These are phyloP conservation scores for Pezicula carpinea DNA, from an alignment of 2,329 filamentous ascomycete genomes.

Conservation along the genomic window DNA sequence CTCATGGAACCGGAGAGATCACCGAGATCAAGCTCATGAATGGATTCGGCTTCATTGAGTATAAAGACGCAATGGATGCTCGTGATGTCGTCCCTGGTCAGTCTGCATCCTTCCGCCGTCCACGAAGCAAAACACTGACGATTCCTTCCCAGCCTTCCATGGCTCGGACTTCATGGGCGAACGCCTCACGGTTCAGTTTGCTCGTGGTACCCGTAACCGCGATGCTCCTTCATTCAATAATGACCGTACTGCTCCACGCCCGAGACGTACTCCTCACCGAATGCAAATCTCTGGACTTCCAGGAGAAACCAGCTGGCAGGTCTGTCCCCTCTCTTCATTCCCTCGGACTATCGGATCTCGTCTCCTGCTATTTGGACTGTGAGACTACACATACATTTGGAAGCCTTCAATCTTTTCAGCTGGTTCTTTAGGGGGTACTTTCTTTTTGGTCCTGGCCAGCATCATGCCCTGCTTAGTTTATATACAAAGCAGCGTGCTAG, in stretches of 20 bases:
- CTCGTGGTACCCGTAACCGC: slow-evolving; percentile 74
- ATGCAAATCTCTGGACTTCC: slow-evolving; percentile 98
- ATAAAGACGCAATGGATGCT: slow-evolving; percentile 97
- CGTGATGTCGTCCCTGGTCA: slow-evolving; percentile 97
- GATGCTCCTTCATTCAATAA: slow-evolving; percentile 52
- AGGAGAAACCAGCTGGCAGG: slow-evolving; percentile 99
- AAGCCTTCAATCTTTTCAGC: slow-evolving; percentile 25
- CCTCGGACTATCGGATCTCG: slow-evolving; percentile 35
- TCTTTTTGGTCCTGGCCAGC: slow-evolving; percentile 25
- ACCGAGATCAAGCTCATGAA: slow-evolving; percentile 99
- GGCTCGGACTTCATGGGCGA: slow-evolving; percentile 98
- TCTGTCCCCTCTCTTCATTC: slow-evolving; percentile 71
- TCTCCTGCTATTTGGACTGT: slow-evolving; percentile 31
- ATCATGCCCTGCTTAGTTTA: slow-evolving; percentile 22
- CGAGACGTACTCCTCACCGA: slow-evolving; percentile 88
- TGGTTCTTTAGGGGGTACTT: slow-evolving; percentile 16
- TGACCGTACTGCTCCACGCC: slow-evolving; percentile 69
- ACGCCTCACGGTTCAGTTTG: slow-evolving; percentile 96
- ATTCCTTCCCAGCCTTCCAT: slow-evolving; percentile 53
- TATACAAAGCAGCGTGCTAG: slow-evolving; percentile 25
- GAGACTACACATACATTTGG: slow-evolving; percentile 27
- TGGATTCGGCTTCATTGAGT: slow-evolving; percentile 99
- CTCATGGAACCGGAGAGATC: slow-evolving; percentile 94
- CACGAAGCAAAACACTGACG: slow-evolving; percentile 16
- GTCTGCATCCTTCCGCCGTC: slow-evolving; percentile 29